Evolutionary conservation across 352 stramenopile species (phyloP).

Genomic region (Phytophthora agathidicida): DNA sequence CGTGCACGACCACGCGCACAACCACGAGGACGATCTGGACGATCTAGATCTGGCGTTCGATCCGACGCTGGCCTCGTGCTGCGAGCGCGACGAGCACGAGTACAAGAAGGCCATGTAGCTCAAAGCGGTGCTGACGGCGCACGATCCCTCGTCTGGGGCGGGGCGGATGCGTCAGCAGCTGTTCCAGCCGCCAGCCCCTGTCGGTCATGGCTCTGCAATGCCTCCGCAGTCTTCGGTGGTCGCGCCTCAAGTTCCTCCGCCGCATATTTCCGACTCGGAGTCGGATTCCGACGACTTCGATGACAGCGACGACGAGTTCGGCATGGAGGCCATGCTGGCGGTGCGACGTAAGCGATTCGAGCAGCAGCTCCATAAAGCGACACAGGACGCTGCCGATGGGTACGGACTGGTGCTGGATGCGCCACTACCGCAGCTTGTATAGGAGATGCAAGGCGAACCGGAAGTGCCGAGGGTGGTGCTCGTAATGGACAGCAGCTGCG

Average conservation of each 20-base stretch:
- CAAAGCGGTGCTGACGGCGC: conserved; percentile 59
- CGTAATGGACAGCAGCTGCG: conserved; percentile 34
- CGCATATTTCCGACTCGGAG: conserved; percentile 19
- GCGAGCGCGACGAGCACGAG: conserved; percentile 58
- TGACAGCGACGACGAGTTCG: conserved; percentile 52
- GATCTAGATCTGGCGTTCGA: conserved; percentile 53
- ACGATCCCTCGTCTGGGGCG: conserved; percentile 57
- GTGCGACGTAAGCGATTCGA: conserved; percentile 51
- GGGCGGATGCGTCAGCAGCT: conserved; percentile 68
- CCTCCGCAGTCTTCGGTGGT: conserved; percentile 9
- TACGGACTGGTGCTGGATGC: conserved; percentile 57
- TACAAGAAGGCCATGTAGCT: conserved; percentile 72
- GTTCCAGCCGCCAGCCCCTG: conserved; percentile 48
- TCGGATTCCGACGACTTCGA: conserved; percentile 47
- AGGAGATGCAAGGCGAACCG: conserved; percentile 41
- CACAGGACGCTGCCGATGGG: conserved; percentile 53
- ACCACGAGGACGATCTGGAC: conserved; percentile 23
- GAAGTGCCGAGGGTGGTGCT: conserved; percentile 48
- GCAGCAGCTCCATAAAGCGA: conserved; percentile 47
- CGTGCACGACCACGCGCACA: conserved; percentile 16
- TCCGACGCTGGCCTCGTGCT: conserved; percentile 71
- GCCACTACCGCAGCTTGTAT: conserved; percentile 32
- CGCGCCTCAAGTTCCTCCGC: conserved; percentile 1
- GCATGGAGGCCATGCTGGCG: conserved; percentile 43
- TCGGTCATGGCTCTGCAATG: not conserved